Conservation (phyloP, 352 stramenopile genomes). For the Phytophthora nicotianae region DNA sequence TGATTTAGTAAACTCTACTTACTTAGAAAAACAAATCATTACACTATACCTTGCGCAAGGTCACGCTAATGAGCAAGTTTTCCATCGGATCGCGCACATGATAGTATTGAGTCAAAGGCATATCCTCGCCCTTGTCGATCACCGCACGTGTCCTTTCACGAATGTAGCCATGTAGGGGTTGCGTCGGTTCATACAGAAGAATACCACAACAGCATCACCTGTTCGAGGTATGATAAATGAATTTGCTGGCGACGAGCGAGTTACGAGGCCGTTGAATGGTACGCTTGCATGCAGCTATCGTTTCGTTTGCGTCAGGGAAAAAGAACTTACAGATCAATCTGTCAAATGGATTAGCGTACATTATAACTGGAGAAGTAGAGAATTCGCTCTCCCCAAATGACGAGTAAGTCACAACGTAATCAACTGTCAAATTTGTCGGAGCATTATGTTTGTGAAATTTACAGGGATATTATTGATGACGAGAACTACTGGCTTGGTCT, state of each 20-base stretch:
- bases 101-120: slow-evolving; percentile 61
- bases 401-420: slow-evolving; percentile 8
- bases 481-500: slow-evolving; percentile 20
- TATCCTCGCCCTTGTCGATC: background rate
- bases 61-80: slow-evolving; percentile 62
- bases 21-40: slow-evolving; percentile 1
- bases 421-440: no score
- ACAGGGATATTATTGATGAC: slow-evolving; percentile 10
- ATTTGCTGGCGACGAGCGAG: slow-evolving; percentile 8
- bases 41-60: slow-evolving; percentile 62
- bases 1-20: no score
- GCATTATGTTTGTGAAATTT: background rate
- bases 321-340: background rate
- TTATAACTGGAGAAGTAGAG: slow-evolving; percentile 2
- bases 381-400: slow-evolving; percentile 1
- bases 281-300: background rate
- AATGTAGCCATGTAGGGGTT: slow-evolving; percentile 14
- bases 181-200: slow-evolving; percentile 34
- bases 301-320: background rate
- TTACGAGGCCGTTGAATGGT: background rate
- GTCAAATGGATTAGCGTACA: background rate
- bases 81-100: slow-evolving; percentile 79
- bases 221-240: slow-evolving; percentile 9
- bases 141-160: slow-evolving; percentile 13
- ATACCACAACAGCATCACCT: no score